Conservation (phyloP, 352 stramenopile genomes). For the Pythium aquatile region DNA sequence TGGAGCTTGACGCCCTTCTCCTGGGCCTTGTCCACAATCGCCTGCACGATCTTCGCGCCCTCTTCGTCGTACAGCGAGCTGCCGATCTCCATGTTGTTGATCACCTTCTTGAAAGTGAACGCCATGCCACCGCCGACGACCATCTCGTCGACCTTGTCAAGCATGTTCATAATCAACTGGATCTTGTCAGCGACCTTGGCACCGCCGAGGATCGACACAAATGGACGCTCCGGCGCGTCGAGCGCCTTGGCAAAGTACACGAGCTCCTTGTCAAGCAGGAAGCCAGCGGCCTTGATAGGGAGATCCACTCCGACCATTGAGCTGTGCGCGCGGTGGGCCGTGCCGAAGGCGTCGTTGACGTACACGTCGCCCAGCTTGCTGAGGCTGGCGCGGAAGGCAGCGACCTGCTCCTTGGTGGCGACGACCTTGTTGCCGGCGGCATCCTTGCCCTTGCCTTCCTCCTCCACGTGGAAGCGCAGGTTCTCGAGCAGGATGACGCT, state of each 20-base stretch:
- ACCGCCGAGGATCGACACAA: slow-evolving; percentile 98
- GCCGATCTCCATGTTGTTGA: slow-evolving; percentile 96
- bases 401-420: slow-evolving; percentile 92
- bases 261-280: slow-evolving; percentile 99
- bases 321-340: slow-evolving; percentile 97
- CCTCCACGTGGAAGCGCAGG: slow-evolving; percentile 97
- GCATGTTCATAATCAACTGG: slow-evolving; percentile 98
- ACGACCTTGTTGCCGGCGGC: slow-evolving; percentile 80
- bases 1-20: slow-evolving; percentile 97
- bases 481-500: slow-evolving; percentile 98
- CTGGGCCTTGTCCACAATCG: slow-evolving; percentile 97
- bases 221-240: slow-evolving; percentile 94
- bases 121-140: slow-evolving; percentile 99
- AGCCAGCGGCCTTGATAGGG: slow-evolving; percentile 90
- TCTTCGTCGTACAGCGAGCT: slow-evolving; percentile 92
- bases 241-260: slow-evolving; percentile 99
- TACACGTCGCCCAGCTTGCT: slow-evolving; percentile 96
- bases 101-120: slow-evolving; percentile 99
- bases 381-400: slow-evolving; percentile 90
- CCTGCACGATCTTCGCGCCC: slow-evolving; percentile 78
- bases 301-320: slow-evolving; percentile 97
- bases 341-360: slow-evolving; percentile 99
- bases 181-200: slow-evolving; percentile 99
- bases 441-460: slow-evolving; percentile 92
- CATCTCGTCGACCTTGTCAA: slow-evolving; percentile 99